Evolutionary conservation across 2,329 filamentous ascomycete species (phyloP), one percentile per base, ranked within the genome.

Genomic region (Penicillium psychrosexuale): DNA sequence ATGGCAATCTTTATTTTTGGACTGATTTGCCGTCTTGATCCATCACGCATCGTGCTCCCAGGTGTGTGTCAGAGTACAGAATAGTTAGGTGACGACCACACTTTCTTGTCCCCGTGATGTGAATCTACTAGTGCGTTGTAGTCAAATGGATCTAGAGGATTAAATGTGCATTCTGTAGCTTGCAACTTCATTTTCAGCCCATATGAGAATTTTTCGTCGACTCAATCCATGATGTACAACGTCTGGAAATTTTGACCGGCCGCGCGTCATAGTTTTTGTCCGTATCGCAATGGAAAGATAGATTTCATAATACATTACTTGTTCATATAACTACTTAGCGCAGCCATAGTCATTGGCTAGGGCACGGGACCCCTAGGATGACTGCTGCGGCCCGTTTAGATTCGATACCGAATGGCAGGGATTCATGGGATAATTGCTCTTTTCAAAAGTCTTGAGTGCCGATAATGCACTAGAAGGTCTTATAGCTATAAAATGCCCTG

Each of bases 201-300:
- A 45, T 37, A 64, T 31, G 56, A 2, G 11, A 63, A 62, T 56
- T 13, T 37, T 15, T 28, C 31, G 47, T 50, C 36, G 46, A 38
- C 46, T 42, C 30, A 56, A 40, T 56, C 49, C 27, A 54, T 54
- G 55, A 52, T 42, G 55, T 55, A 62, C 55, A 57, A 45, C 30
- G 30, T 52, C 49, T 34, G 13, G 38, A 19, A 19, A 54, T 56
- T 43, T 38, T 43, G 55, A 56, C 60, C 19, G 57, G 57, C 55
- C 62, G 58, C 61, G 62, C 58, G 60, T 62, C 62, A 62, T 51
- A 56, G 28, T 55, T 57, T 52, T 47, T 63, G 51, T 55, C 34
- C 17, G 53, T 47, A 54, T 61, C 31, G 33, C 51, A 60, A 61
- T 38, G 30, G 44, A 44, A 51, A 22, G 13, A 17, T 22, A n/a